Percentiles rank a stretch among this genome's conserved stretches.
Conservation (phyloP, 1,284 basidiomycete species). For the Kwoniella shivajii region DNA sequence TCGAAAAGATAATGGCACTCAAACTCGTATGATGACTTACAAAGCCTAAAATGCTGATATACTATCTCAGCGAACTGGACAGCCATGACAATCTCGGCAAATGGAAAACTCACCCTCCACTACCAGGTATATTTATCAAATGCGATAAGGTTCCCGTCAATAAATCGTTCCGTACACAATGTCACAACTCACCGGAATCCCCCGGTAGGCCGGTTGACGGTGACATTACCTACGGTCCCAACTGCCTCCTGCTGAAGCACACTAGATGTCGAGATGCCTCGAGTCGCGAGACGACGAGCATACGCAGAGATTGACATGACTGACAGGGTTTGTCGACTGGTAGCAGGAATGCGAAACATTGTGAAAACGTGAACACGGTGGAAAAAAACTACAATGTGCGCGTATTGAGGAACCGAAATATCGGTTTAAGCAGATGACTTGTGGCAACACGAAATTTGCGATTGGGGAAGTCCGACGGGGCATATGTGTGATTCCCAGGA, state of each 20-base stretch:
- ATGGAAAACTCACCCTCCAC: conserved; percentile 22
- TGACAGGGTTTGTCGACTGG: too few relatives aligned
- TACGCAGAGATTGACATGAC: too few relatives aligned
- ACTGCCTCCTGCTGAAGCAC: conserved; percentile 61
- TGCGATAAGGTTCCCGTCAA: not conserved
- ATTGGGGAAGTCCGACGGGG: too few relatives aligned
- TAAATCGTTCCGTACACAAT: not conserved
- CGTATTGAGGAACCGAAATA: too few relatives aligned
- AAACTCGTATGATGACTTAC: conserved; percentile 50
- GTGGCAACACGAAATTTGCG: too few relatives aligned
- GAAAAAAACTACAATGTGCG: too few relatives aligned
- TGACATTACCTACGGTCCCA: conserved; percentile 56
- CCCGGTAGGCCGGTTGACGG: conserved; percentile 69
- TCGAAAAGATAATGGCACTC: not conserved
- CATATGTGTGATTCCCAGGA: too few relatives aligned
- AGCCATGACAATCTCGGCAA: not conserved
- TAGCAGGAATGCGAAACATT: too few relatives aligned
- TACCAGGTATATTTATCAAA: not conserved
- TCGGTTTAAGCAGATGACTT: too few relatives aligned
- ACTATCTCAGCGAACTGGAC: conserved; percentile 5
- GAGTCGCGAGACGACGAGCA: too few relatives aligned
- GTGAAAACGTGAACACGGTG: too few relatives aligned
- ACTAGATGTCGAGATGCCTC: too few relatives aligned
- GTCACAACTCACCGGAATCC: conserved; percentile 62
- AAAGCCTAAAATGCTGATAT: conserved; percentile 83